These are phyloP conservation scores for Spizellomyces sp. DNA, from an alignment of 192 early-diverging fungal genomes.

Conservation along the genomic window DNA sequence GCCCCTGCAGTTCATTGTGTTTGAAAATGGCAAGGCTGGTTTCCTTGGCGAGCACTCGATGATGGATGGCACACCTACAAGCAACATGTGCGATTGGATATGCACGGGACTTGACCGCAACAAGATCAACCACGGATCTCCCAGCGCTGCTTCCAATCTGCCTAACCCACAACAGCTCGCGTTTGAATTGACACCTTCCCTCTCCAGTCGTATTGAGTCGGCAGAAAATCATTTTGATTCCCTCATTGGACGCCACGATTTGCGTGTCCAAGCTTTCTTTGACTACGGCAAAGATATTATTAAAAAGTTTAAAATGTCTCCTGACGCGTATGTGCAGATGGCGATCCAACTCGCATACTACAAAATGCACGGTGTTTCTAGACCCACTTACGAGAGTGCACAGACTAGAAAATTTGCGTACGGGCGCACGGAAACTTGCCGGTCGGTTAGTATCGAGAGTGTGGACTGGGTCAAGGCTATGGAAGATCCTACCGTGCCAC, in stretches of 20 bases:
- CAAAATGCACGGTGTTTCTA: conserved; percentile 76
- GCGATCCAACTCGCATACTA: conserved; percentile 96
- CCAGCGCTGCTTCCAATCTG: conserved; percentile 56
- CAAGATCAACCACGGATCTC: conserved; percentile 75
- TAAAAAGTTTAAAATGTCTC: conserved; percentile 68
- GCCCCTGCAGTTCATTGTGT: conserved; percentile 93
- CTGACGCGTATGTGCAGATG: conserved; percentile 74
- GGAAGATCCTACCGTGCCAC: conserved; percentile 59
- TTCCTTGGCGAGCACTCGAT: conserved; percentile 84
- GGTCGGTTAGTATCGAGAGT: conserved; percentile 76
- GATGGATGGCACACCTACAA: conserved; percentile 94
- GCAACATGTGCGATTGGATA: conserved; percentile 81
- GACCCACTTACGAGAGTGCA: conserved; percentile 92
- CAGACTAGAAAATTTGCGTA: conserved; percentile 90
- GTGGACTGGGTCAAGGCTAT: conserved; percentile 85
- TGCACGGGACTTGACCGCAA: conserved; percentile 51
- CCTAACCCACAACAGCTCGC: conserved; percentile 67
- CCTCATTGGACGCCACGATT: conserved; percentile 77
- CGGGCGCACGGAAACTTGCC: conserved; percentile 93
- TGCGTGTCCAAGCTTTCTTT: conserved; percentile 79
- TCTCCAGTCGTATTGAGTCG: conserved; percentile 64
- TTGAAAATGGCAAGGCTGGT: conserved; percentile 96
- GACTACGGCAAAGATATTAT: conserved; percentile 94
- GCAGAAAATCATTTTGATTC: conserved; percentile 81
- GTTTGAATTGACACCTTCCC: conserved; percentile 66